Percentiles rank a stretch among this genome's conserved stretches.
Evolutionary conservation across 805 yeast genomes (phyloP).

Genomic region (Ogataea methylovora): DNA sequence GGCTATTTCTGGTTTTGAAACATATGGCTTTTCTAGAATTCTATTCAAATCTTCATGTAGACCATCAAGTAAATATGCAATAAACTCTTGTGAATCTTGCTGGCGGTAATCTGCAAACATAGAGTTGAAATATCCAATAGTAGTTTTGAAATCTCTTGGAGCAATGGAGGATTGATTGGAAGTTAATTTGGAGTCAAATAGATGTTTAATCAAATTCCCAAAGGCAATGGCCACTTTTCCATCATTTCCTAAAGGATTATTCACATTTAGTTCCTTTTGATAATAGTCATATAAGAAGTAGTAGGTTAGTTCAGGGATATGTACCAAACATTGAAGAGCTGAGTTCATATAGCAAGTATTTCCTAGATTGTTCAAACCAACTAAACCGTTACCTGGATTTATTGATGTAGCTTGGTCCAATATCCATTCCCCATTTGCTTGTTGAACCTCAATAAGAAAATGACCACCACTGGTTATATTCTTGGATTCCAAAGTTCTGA

Average conservation of each 20-base stretch:
- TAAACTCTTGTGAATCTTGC: conserved; percentile 91
- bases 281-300: conserved; percentile 63
- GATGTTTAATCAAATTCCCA: conserved; percentile 54
- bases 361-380: conserved; percentile 69
- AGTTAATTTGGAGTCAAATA: conserved; percentile 33
- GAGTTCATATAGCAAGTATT: conserved; percentile 95
- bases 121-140: conserved; percentile 71
- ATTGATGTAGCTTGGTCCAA: conserved; percentile 15
- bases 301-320: conserved; percentile 72
- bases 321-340: conserved; percentile 83
- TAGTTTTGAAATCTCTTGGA: conserved; percentile 72
- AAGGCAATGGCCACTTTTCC: conserved; percentile 80
- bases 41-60: conserved; percentile 90
- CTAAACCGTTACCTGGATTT: conserved; percentile 35
- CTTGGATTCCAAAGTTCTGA: conserved; percentile 9
- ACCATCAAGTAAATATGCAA: conserved; percentile 81
- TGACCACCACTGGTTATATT: conserved; percentile 11
- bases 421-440: conserved; percentile 16
- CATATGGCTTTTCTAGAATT: conserved; percentile 72
- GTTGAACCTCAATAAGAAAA: conserved; percentile 19
- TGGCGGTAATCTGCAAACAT: conserved; percentile 78
- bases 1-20: conserved; percentile 77
- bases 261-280: conserved; percentile 57
- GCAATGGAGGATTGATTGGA: conserved; percentile 26
- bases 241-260: conserved; percentile 78